phyloP scores from a whole-genome alignment of 805 yeast species.

The Pichia occidentalis region DNA sequence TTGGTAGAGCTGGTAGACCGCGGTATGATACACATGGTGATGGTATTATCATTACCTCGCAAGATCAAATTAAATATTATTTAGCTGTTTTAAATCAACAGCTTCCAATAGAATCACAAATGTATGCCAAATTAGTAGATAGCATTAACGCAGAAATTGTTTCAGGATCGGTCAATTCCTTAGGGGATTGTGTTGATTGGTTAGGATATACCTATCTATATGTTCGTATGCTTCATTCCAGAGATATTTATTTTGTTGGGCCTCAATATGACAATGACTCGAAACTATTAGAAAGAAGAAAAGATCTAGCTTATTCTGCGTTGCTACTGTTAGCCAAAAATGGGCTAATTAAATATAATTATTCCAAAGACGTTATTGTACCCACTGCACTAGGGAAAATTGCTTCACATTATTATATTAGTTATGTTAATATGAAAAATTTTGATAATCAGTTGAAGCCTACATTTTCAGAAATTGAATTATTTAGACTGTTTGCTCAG shows the following conservation, averaged over 20 bases:
- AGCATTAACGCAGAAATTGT: slow-evolving; percentile 82
- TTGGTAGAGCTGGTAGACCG: slow-evolving; percentile 98
- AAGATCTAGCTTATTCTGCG: slow-evolving; percentile 73
- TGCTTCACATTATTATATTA: slow-evolving; percentile 81
- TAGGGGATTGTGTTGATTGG: slow-evolving; percentile 76
- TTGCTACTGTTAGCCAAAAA: slow-evolving; percentile 48
- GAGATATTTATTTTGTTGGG: slow-evolving; percentile 70
- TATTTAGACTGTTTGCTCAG: slow-evolving; percentile 67
- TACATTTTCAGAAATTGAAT: slow-evolving; percentile 60
- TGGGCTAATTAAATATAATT: slow-evolving; percentile 56
- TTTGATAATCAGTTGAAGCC: slow-evolving; percentile 61
- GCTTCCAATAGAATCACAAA: slow-evolving; percentile 85
- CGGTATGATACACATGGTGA: slow-evolving; percentile 88
- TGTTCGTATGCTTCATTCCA: slow-evolving; percentile 70
- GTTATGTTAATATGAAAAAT: slow-evolving; percentile 61
- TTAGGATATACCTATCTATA: slow-evolving; percentile 69
- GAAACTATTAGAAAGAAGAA: slow-evolving; percentile 44
- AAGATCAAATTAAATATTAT: slow-evolving; percentile 79
- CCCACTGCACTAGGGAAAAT: slow-evolving; percentile 73
- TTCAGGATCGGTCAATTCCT: slow-evolving; percentile 52
- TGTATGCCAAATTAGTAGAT: slow-evolving; percentile 66
- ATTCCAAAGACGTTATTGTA: slow-evolving; percentile 38
- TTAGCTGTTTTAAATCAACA: slow-evolving; percentile 88
- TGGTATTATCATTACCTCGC: slow-evolving; percentile 87
- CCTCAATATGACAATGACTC: slow-evolving; percentile 51